phyloP scores from a whole-genome alignment of 2,329 filamentous ascomycete genomes.

The Pseudopithomyces chartarum region DNA sequence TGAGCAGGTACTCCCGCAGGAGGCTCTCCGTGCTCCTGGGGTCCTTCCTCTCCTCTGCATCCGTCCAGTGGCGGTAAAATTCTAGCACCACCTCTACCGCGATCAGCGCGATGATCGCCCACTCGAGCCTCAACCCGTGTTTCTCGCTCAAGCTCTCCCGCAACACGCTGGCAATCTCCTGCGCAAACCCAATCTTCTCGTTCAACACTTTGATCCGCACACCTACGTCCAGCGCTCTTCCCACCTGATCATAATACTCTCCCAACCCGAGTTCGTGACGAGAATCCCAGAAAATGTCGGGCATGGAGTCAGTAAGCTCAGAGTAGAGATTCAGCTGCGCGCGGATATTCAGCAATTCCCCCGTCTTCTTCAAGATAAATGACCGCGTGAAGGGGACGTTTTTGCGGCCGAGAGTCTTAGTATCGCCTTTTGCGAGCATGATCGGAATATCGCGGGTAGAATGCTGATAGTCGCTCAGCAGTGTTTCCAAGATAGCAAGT shows the following conservation, averaged over 20 bases:
- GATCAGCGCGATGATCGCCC: conserved; percentile 95
- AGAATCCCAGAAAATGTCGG: conserved; percentile 96
- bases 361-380: conserved; percentile 91
- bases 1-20: conserved; percentile 44
- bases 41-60: conserved; percentile 55
- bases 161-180: conserved; percentile 89
- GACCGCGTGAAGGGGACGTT: conserved; percentile 62
- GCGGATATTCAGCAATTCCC: conserved; percentile 84
- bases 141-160: conserved; percentile 89
- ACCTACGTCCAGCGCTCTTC: conserved; percentile 85
- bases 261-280: conserved; percentile 87
- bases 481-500: conserved; percentile 85
- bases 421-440: conserved; percentile 71
- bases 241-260: conserved; percentile 93
- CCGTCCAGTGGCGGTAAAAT: conserved; percentile 72
- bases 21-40: conserved; percentile 48
- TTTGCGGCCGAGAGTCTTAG: conserved; percentile 50
- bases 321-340: conserved; percentile 96
- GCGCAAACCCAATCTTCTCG: conserved; percentile 97
- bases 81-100: conserved; percentile 91
- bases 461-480: conserved; percentile 82
- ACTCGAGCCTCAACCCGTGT: conserved; percentile 85
- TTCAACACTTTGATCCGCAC: conserved; percentile 90
- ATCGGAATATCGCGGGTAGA: conserved; percentile 82
- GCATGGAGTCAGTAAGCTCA: conserved; percentile 91